Conservation (phyloP, 176 grass and related monocot species). For the maize (Zea mays) region DNA sequence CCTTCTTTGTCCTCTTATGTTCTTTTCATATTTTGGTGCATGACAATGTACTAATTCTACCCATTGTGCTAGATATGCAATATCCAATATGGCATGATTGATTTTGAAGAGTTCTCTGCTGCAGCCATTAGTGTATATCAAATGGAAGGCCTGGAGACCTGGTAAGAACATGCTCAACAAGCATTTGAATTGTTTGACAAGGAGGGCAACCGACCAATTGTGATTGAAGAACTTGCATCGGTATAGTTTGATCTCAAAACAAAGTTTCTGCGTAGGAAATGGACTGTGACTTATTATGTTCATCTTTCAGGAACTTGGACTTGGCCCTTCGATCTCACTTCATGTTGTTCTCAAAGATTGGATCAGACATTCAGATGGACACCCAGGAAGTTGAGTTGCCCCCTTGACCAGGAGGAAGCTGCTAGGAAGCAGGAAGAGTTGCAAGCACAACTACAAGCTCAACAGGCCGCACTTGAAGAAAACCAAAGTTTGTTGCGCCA, state of each 20-base stretch:
- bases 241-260: not conserved
- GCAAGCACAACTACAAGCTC: too few species aligned
- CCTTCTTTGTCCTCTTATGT: not conserved
- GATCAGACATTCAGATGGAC: conserved; percentile 62
- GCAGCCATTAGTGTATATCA: too few species aligned
- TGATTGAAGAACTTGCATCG: conserved; percentile 57
- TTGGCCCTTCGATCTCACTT: conserved; percentile 48
- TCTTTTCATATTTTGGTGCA: too few species aligned
- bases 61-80: too few species aligned
- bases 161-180: conserved; percentile 53
- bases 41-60: too few species aligned
- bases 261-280: conserved; percentile 1
- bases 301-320: conserved; percentile 53
- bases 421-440: too few species aligned
- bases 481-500: too few species aligned
- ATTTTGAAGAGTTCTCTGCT: too few species aligned
- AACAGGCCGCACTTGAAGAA: too few species aligned
- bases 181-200: conserved; percentile 58
- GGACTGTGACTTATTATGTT: not conserved
- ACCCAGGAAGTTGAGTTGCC: conserved; percentile 15
- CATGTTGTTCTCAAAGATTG: conserved; percentile 61
- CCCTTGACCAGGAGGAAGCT: too few species aligned
- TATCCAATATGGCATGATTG: too few species aligned
- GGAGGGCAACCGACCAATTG: conserved; percentile 60
- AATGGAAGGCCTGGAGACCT: too few species aligned